Base-by-base conservation (phyloP, 441 rosid species). In the Populus tomentosa region DNA sequence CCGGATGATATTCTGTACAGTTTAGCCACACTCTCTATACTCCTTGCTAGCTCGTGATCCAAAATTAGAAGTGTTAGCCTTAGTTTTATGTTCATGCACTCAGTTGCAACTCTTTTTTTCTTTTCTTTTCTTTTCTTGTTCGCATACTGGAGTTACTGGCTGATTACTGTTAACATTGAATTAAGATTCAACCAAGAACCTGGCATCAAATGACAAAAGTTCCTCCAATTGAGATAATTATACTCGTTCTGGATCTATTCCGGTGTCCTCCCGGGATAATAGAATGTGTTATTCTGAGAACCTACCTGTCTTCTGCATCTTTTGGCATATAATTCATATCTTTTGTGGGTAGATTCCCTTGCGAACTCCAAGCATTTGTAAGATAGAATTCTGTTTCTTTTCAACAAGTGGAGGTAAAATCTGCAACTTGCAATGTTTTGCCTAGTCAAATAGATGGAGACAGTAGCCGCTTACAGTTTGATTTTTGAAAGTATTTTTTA, bases 1-100 rank as follows among this genome's bases (percentile, higher is more conserved):
- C 81, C 74, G 70, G 82, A 78, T 84, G 76, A 66, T 78, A 78
- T 36, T 84, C 82, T 87, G 86, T 86, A 88, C 87, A 87, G 86
- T 81, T 84, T 69, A 72, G 56, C 61, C 61, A 79, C 73, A 78
- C 73, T 3, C 68, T 16, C 50, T 32, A 75, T 81, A 24, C 71
- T 72, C 74, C 80, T 83, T 40, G 61, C 46, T 66, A 75, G 75
- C 67, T 46, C 46, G 70, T 82, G 67, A 78, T 71, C 75, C 75
- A 59, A 66, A 70, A 46, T 32, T 32, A 50, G 74, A 76, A 35
- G 75, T 69, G 71, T 75, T 61, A 70, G 35, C 62, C 46, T 38
- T 21, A 73, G 78, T 76, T 18, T 18, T 53, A 53, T 53, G 62
- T 0, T 53, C 62, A 53, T 53, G 62, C 9, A 53, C 62, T 53